A percentile compares a stretch with the other conserved stretches of the same genome.
phyloP scores from a whole-genome alignment of 78 protist genomes.

The Protostelium mycophagum region DNA sequence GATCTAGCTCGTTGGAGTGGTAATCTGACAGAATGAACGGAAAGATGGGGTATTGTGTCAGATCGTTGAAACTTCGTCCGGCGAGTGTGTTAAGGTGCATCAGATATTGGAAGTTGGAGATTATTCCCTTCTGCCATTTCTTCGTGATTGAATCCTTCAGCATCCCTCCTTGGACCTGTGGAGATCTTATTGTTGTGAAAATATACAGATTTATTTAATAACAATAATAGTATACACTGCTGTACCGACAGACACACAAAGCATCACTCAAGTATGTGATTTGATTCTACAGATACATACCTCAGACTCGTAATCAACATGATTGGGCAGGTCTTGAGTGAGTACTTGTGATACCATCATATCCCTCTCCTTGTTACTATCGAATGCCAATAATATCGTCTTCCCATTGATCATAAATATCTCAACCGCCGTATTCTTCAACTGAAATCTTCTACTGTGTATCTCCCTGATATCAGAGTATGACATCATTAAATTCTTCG shows the following conservation, averaged over 20 bases:
- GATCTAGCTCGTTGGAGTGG: conserved; percentile 46
- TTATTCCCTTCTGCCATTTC: conserved; percentile 75
- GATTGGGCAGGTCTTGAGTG: conserved; percentile 58
- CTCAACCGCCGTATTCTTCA: conserved; percentile 78
- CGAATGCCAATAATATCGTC: conserved; percentile 69
- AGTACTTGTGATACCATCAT: conserved; percentile 27
- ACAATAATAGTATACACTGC: too few species aligned
- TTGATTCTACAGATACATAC: conserved; percentile 6
- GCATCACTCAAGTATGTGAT: too few species aligned
- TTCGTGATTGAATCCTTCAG: conserved; percentile 39
- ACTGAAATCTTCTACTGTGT: conserved; percentile 68
- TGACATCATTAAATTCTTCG: conserved; percentile 16
- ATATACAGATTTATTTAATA: too few species aligned
- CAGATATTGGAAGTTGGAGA: conserved; percentile 87
- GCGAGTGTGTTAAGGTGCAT: conserved; percentile 89
- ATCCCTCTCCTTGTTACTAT: conserved; percentile 25
- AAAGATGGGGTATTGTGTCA: conserved; percentile 90
- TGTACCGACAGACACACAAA: too few species aligned
- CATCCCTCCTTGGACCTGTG: conserved; percentile 41
- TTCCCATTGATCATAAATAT: conserved; percentile 66
- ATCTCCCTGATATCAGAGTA: conserved; percentile 59
- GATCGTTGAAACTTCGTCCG: conserved; percentile 92
- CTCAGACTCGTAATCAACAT: conserved; percentile 64
- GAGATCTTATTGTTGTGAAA: too few species aligned
- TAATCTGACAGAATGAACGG: conserved; percentile 80